Conservation (phyloP, 2,329 filamentous ascomycete genomes). For the Alternaria triticina region DNA sequence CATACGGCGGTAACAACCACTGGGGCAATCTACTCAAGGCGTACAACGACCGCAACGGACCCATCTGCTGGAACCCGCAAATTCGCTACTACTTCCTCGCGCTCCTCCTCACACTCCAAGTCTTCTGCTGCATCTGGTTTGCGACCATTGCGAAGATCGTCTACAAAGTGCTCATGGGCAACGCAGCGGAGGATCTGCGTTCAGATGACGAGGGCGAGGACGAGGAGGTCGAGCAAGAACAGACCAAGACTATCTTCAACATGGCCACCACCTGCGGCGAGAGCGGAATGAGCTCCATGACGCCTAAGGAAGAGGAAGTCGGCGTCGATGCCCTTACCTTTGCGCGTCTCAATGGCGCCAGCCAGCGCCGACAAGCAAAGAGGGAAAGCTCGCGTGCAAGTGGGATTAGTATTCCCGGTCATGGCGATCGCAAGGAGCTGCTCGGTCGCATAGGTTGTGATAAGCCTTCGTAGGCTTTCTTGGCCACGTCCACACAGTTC, state of each 20-base stretch:
- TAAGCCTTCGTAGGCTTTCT: constrained; percentile 57
- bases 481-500: too few species aligned
- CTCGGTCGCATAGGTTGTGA: constrained; percentile 83
- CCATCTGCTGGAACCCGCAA: constrained; percentile 78
- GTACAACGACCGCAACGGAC: constrained; percentile 72
- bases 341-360: constrained; percentile 52
- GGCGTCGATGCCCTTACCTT: constrained; percentile 75
- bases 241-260: constrained; percentile 28
- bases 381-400: constrained; percentile 58
- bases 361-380: constrained; percentile 58
- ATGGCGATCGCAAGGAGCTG: constrained; percentile 80
- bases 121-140: constrained; percentile 86
- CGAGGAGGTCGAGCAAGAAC: constrained; percentile 56
- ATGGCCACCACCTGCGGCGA: constrained; percentile 39
- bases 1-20: constrained; percentile 51
- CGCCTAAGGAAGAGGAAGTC: constrained; percentile 73
- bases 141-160: constrained; percentile 85
- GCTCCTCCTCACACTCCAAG: constrained; percentile 78
- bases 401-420: constrained; percentile 69
- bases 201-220: constrained; percentile 84
- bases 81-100: constrained; percentile 80
- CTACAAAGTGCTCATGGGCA: constrained; percentile 76
- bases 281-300: constrained; percentile 31
- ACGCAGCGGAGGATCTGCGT: constrained; percentile 80
- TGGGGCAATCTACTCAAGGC: constrained; percentile 72